Conservation (phyloP, 73 alveolate genomes). For the Paramecium primaurelia region DNA sequence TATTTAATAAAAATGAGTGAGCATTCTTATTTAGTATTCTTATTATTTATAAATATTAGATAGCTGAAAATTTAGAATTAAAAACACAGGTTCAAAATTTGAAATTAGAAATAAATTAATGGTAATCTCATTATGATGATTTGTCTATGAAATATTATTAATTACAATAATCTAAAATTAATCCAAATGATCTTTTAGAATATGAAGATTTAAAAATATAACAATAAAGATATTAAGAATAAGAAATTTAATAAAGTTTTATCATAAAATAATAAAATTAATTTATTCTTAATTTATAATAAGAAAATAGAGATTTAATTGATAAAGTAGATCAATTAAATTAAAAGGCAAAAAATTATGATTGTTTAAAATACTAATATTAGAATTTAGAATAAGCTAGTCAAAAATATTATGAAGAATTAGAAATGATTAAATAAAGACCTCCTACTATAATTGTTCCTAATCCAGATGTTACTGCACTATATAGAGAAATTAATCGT, state of each 20-base stretch:
- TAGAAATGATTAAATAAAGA: background rate
- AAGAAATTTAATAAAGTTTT: background rate
- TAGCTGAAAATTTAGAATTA: background rate
- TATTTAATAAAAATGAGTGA: background rate
- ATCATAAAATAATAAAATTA: background rate
- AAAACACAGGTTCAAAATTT: background rate
- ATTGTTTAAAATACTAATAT: background rate
- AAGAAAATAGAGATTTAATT: background rate
- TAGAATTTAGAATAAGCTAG: background rate
- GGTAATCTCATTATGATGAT: background rate
- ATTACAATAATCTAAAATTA: background rate
- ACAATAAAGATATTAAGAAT: background rate
- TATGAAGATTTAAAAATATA: background rate
- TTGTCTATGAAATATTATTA: background rate
- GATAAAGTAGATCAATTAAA: background rate
- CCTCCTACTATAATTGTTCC: background rate
- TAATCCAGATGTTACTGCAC: background rate
- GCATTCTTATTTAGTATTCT: background rate
- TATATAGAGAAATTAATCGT: background rate
- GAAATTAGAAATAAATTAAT: background rate
- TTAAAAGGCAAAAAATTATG: background rate
- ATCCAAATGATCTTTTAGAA: background rate
- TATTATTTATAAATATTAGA: background rate
- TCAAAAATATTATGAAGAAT: background rate
- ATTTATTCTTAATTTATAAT: background rate